Evolutionary conservation across 345 rosid genomes (phyloP), one percentile per base, ranked within the genome.

Genomic region (Arabidopsis arenosa): DNA sequence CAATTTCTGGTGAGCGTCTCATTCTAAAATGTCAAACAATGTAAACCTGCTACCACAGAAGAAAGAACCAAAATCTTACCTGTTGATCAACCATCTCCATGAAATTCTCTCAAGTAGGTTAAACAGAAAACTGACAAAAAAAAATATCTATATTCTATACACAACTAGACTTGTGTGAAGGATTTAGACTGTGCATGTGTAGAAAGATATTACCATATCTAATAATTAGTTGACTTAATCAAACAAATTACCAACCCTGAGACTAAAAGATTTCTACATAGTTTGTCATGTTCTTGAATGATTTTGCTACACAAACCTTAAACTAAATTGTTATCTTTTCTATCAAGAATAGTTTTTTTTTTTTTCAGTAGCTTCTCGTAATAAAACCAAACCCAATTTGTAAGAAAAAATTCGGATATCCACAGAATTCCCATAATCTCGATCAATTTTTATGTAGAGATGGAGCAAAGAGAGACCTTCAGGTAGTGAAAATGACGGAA

Each of bases 1-100:
- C 73, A 71, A 79, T 65, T 65, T 66, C 74, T 71, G 87, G 80
- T 86, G 90, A 81, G 80, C 93, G 80, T 54, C 86, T 86, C 74
- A 35, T 75, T 75, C 81, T 80, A 51, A 82, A 69, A 64, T 71
- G 80, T 74, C 81, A 83, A 72, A 49, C 63, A 69, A 40, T 15
- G 74, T 65, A 82, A 75, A 86, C 95, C 80, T 84, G 75, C 90
- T 81, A 71, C 88, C 81, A 35, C 39, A 48, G 68, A 68, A 41
- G 55, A 77, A 61, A 35, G 23, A 77, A 71, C 66, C 57, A 61
- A 47, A 75, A 65, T 74, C 72, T 78, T 18, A 49, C 80, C 75
- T 72, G 39, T 74, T 76, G 80, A 28, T 52, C 74, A 66, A 74
- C 68, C 59, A 73, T 56, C 69, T 81, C 58, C 66, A 64, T 1